Conservation (phyloP, 768 basidiomycete genomes). For the Tricholoma bakamatsutake region DNA sequence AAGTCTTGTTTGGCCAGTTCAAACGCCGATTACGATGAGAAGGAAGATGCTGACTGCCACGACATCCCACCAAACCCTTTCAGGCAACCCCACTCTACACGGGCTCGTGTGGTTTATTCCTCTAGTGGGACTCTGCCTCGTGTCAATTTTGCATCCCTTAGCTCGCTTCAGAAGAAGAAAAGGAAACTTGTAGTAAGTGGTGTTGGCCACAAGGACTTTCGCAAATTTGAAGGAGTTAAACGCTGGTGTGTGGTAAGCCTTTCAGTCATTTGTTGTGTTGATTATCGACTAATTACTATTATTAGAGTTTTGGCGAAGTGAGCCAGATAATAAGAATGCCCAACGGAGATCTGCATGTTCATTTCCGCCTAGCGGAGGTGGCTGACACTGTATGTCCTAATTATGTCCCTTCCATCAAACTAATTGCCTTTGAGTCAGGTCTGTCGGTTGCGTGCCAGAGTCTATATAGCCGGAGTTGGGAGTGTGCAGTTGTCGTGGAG, state of each 20-base stretch:
- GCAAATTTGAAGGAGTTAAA: slow-evolving; percentile 61
- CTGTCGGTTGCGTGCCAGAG: slow-evolving; percentile 72
- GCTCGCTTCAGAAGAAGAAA: slow-evolving; percentile 40
- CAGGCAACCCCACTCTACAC: slow-evolving; percentile 15
- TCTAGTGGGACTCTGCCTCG: slow-evolving; percentile 26
- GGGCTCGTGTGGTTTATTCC: slow-evolving; percentile 33
- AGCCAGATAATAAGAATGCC: slow-evolving; percentile 67
- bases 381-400: slow-evolving; percentile 63
- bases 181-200: slow-evolving; percentile 70
- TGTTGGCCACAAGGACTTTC: slow-evolving; percentile 51
- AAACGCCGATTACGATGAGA: slow-evolving; percentile 10
- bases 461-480: slow-evolving; percentile 68
- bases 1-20: slow-evolving; percentile 17
- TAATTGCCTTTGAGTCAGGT: slow-evolving; percentile 38
- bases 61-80: slow-evolving; percentile 16
- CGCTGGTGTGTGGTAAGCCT: slow-evolving; percentile 68
- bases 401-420: background rate
- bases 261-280: slow-evolving; percentile 1
- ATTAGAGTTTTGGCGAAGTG: slow-evolving; percentile 69
- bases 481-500: slow-evolving; percentile 77
- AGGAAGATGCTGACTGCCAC: slow-evolving; percentile 23
- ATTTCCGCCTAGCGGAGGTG: slow-evolving; percentile 69
- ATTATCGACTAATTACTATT: slow-evolving; percentile 1
- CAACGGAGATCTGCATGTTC: slow-evolving; percentile 74
- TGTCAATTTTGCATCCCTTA: slow-evolving; percentile 33